Conservation (phyloP, 2,329 filamentous ascomycete species). For the Trichoderma oligosporum region DNA sequence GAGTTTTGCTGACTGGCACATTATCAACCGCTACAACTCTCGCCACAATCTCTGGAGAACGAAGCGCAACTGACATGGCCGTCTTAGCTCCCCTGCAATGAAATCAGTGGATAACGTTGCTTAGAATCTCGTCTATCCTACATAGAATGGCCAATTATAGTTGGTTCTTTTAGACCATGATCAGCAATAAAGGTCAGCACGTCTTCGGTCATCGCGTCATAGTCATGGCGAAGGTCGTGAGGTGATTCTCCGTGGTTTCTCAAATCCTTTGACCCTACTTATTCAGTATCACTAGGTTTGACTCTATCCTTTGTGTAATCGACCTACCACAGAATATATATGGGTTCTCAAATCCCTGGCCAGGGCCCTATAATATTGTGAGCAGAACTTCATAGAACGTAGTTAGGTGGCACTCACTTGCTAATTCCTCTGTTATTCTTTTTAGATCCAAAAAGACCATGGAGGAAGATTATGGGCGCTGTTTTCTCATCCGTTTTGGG, state of each 20-base stretch:
- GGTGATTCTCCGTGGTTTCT: conserved; percentile 92
- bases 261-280: conserved; percentile 60
- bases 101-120: background rate
- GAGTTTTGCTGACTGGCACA: conserved; percentile 74
- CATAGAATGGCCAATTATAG: conserved; percentile 93
- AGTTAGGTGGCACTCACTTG: conserved; percentile 57
- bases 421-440: conserved; percentile 92
- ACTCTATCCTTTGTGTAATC: conserved; percentile 7
- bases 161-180: conserved; percentile 65
- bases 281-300: conserved; percentile 15
- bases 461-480: conserved; percentile 77
- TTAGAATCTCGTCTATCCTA: conserved; percentile 32
- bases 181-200: conserved; percentile 72
- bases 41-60: conserved; percentile 61
- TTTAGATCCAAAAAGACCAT: conserved; percentile 92
- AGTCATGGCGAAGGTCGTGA: conserved; percentile 73
- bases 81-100: conserved; percentile 75
- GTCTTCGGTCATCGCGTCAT: conserved; percentile 76
- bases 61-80: conserved; percentile 81
- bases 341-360: conserved; percentile 75
- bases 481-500: conserved; percentile 37
- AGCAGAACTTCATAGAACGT: conserved; percentile 5
- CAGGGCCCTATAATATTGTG: conserved; percentile 56
- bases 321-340: conserved; percentile 73
- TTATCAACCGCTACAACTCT: conserved; percentile 86